A percentile compares a stretch with the other conserved stretches of the same genome.
These are phyloP conservation scores for Tetratostichococcus sp. DNA, from an alignment of 139 green algal species.

Conservation along the genomic window DNA sequence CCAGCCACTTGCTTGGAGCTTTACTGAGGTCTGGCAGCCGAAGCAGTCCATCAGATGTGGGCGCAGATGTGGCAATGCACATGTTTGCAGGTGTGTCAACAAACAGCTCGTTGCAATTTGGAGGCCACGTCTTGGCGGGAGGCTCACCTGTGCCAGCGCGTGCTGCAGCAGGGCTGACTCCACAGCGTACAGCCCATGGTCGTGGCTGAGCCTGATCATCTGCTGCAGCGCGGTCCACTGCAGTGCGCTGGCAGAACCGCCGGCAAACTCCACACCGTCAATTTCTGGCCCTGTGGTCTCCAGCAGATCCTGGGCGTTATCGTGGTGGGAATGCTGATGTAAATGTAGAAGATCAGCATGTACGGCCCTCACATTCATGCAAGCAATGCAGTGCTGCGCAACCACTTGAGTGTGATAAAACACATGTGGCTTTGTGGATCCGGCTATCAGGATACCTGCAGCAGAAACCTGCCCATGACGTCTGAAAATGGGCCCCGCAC, in stretches of 20 bases:
- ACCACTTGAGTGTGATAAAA: no score
- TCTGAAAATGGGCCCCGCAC: background rate
- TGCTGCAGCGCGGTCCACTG: background rate
- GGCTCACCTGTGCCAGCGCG: background rate
- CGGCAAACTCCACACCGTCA: background rate
- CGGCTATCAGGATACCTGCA: background rate
- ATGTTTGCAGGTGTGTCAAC: no score
- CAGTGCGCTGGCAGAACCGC: background rate
- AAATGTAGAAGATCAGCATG: no score
- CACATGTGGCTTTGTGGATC: background rate
- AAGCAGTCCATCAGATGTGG: no score
- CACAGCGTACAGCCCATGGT: background rate
- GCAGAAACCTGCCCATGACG: background rate
- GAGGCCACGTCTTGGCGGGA: no score
- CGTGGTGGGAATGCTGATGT: no score
- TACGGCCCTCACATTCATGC: no score
- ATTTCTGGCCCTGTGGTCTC: background rate
- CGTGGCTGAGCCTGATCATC: background rate
- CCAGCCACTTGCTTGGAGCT: no score
- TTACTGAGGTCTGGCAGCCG: no score
- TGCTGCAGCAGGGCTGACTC: background rate
- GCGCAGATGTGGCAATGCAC: no score
- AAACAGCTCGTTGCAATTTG: no score
- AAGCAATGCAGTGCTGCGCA: no score
- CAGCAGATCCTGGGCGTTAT: background rate